phyloP scores from a whole-genome alignment of 495 filamentous ascomycete genomes.

The Trichoderma asperelloides region DNA sequence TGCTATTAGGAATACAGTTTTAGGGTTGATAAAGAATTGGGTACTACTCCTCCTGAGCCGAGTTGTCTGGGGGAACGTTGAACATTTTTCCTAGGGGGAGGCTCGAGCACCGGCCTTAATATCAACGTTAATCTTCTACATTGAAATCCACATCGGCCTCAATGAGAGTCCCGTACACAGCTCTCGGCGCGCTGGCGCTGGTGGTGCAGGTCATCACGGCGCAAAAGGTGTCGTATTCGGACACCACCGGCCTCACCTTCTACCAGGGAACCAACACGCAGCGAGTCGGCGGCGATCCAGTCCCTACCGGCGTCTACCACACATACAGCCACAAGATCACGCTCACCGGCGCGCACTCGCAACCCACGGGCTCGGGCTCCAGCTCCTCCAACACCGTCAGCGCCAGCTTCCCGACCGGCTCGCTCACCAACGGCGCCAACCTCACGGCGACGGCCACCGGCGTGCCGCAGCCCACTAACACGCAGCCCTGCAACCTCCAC shows the following conservation, averaged over 20 bases:
- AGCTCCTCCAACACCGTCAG: conserved; percentile 18
- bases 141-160: background rate
- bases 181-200: conserved; percentile 6
- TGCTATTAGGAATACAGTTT: background rate
- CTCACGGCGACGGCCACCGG: conserved; percentile 28
- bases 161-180: background rate
- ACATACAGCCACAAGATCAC: conserved; percentile 28
- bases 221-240: conserved; percentile 8
- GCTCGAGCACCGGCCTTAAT: background rate
- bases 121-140: background rate
- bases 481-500: conserved; percentile 77
- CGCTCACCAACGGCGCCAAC: conserved; percentile 21
- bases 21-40: background rate
- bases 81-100: background rate
- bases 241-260: conserved; percentile 26
- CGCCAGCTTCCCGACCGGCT: conserved; percentile 30
- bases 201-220: background rate
- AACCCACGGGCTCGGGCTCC: conserved; percentile 4
- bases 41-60: background rate
- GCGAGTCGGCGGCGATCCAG: conserved; percentile 14
- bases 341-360: conserved; percentile 16
- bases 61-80: too few relatives aligned
- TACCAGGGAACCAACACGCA: conserved; percentile 29
- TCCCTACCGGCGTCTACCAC: conserved; percentile 30
- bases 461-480: conserved; percentile 48